phyloP scores from a whole-genome alignment of 1,284 basidiomycete genomes.

The Ceraceosorus guamensis region DNA sequence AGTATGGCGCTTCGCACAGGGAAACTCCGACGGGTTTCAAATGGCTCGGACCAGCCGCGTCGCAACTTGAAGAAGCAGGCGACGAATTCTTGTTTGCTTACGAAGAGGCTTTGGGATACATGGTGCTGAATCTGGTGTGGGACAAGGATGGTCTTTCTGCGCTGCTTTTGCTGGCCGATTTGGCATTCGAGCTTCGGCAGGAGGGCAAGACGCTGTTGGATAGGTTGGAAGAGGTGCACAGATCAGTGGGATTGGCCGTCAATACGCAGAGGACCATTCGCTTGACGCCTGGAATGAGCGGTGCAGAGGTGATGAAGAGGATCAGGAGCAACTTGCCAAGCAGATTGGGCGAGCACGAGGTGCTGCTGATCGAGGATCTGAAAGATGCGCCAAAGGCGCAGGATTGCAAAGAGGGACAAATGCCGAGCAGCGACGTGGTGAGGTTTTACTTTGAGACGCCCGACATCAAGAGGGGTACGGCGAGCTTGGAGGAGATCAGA shows the following conservation, averaged over 20 bases:
- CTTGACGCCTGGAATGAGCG: conserved; percentile 26
- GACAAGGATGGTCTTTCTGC: conserved; percentile 42
- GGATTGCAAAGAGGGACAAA: conserved; percentile 20
- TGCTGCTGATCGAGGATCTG: conserved; percentile 33
- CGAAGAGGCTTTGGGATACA: conserved; percentile 42
- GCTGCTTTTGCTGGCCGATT: conserved; percentile 25
- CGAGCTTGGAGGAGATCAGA: conserved; percentile 25
- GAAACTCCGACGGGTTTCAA: conserved; percentile 43
- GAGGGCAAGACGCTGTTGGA: conserved; percentile 34
- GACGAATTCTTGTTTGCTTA: conserved; percentile 33
- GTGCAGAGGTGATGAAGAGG: conserved; percentile 31
- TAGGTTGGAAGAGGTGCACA: conserved; percentile 32
- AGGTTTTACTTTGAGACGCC: conserved; percentile 29
- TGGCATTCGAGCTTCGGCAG: conserved; percentile 25
- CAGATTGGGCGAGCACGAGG: conserved; percentile 3
- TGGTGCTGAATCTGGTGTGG: conserved; percentile 31
- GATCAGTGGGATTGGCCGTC: conserved; percentile 24
- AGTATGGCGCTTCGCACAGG: conserved; percentile 22
- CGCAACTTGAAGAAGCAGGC: conserved; percentile 19
- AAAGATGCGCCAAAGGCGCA: conserved; percentile 18
- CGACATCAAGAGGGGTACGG: conserved; percentile 8
- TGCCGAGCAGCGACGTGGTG: conserved; percentile 38
- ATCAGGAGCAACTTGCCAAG: conserved; percentile 19
- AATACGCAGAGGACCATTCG: conserved; percentile 37
- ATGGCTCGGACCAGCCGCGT: conserved; percentile 37